Conservation (phyloP, 2,329 filamentous ascomycete genomes). For the Eutypella sp. region DNA sequence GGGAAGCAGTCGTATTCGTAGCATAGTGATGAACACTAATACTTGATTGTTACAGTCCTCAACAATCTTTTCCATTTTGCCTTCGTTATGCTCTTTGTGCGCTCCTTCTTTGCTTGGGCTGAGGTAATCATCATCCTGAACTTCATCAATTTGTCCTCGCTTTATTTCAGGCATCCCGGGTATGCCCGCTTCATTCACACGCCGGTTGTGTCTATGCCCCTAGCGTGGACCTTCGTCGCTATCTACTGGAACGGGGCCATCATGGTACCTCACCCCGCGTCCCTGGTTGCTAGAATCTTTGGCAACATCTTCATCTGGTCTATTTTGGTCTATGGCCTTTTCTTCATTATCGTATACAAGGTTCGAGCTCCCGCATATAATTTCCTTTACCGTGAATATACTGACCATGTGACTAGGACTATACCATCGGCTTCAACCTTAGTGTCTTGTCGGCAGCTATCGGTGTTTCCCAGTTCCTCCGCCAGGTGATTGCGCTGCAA, state of each 20-base stretch:
- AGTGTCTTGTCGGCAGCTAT: conserved; percentile 69
- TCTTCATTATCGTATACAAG: conserved; percentile 71
- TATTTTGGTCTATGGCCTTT: conserved; percentile 68
- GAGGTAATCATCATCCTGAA: conserved; percentile 75
- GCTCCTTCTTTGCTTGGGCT: conserved; percentile 67
- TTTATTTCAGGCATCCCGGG: conserved; percentile 76
- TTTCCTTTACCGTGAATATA: not conserved
- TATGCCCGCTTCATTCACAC: conserved; percentile 72
- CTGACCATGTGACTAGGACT: conserved; percentile 41
- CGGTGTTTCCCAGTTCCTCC: conserved; percentile 70
- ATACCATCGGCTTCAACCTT: conserved; percentile 75
- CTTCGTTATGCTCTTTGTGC: conserved; percentile 80
- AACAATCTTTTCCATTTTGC: conserved; percentile 80
- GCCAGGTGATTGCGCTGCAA: conserved; percentile 71
- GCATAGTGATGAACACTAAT: too few relatives aligned
- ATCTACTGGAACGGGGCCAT: conserved; percentile 88
- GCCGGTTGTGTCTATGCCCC: conserved; percentile 68
- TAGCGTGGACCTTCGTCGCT: conserved; percentile 82
- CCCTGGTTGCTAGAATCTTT: conserved; percentile 67
- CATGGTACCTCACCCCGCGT: conserved; percentile 64
- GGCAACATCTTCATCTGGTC: conserved; percentile 88
- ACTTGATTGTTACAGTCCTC: conserved; percentile 39
- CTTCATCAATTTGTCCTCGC: conserved; percentile 70
- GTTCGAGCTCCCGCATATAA: conserved; percentile 33
- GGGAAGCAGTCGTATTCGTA: too few relatives aligned